Conservation (phyloP, 2,329 filamentous ascomycete species). For the Hymenotorrendiella dingleyae region DNA sequence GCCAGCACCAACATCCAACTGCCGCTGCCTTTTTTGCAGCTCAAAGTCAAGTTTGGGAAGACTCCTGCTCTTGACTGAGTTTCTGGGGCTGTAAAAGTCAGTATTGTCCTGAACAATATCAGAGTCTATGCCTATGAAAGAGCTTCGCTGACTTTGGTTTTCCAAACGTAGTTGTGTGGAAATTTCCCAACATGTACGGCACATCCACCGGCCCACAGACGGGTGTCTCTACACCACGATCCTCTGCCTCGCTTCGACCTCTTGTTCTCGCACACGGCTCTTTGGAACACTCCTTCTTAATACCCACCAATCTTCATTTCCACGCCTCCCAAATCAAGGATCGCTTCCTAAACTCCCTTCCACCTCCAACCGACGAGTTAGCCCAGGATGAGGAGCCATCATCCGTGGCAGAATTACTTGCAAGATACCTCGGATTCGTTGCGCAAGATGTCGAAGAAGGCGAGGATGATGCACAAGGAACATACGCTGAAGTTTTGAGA, state of each 20-base stretch:
- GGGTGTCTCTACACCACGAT: conserved; percentile 93
- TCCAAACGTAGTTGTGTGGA: neutral
- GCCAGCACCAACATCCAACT: conserved; percentile 9
- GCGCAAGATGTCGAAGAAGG: conserved; percentile 86
- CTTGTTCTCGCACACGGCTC: conserved; percentile 88
- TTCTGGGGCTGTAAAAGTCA: conserved; percentile 27
- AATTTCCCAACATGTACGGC: conserved; percentile 68
- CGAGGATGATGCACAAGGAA: conserved; percentile 82
- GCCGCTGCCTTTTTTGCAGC: conserved; percentile 14
- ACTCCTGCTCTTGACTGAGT: conserved; percentile 34
- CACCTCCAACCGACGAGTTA: conserved; percentile 89
- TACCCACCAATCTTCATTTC: conserved; percentile 93
- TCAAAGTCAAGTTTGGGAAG: conserved; percentile 6
- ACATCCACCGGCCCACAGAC: conserved; percentile 80
- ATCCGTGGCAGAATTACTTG: conserved; percentile 85
- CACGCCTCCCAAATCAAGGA: conserved; percentile 93
- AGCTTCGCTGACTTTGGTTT: too few species aligned
- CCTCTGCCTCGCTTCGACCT: conserved; percentile 84
- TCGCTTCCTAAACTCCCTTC: conserved; percentile 77
- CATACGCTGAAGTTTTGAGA: conserved; percentile 88
- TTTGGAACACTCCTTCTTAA: conserved; percentile 92
- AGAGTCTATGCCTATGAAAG: too few species aligned
- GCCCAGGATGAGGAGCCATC: conserved; percentile 99
- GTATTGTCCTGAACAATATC: too few species aligned
- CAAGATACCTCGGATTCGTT: conserved; percentile 86